phyloP scores from a whole-genome alignment of 495 filamentous ascomycete species.

The Penicillium ochrochloron region DNA sequence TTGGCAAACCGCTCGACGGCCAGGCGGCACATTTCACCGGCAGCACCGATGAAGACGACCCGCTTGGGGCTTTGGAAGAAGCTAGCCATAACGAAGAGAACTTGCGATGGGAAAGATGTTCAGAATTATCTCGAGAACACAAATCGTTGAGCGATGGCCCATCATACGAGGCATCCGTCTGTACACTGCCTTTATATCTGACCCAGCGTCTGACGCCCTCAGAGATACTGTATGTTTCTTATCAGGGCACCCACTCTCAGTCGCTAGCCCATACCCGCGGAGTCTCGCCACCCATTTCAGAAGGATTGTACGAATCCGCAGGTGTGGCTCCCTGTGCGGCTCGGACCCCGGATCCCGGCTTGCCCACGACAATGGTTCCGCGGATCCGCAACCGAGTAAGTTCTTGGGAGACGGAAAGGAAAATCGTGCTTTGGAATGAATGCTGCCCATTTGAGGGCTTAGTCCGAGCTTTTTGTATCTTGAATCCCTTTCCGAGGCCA shows the following conservation, averaged over 20 bases:
- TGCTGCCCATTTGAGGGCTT: not conserved
- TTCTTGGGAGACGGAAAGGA: not conserved
- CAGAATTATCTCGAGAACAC: not conserved
- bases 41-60: not conserved
- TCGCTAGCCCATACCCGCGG: not conserved
- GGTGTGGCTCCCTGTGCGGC: not conserved
- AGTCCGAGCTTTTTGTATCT: not conserved
- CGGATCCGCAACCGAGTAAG: not conserved
- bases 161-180: not conserved
- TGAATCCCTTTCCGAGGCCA: not conserved
- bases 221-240: not conserved
- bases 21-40: not conserved
- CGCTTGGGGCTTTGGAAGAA: not conserved
- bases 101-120: not conserved
- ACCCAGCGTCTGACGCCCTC: not conserved
- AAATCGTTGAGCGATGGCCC: not conserved
- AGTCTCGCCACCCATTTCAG: not conserved
- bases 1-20: not conserved
- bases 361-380: not conserved
- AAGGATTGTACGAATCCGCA: not conserved
- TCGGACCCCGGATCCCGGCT: not conserved
- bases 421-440: not conserved
- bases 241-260: not conserved
- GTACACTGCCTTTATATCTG: not conserved
- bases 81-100: not conserved